These are phyloP conservation scores for Aspergillus ibericus DNA, from an alignment of 2,329 filamentous ascomycete genomes.

Conservation along the genomic window DNA sequence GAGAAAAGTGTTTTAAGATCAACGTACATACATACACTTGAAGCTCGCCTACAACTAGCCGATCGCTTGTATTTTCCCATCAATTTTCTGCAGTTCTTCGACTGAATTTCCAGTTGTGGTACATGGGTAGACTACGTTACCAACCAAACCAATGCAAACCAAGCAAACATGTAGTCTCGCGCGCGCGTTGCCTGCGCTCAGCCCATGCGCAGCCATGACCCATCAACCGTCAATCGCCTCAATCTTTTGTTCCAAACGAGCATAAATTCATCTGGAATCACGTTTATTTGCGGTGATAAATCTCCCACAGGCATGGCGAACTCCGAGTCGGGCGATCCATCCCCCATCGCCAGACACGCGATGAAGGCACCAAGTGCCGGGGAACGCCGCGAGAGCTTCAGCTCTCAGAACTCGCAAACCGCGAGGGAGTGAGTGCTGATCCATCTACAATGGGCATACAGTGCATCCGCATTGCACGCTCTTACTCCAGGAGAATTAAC, in stretches of 20 bases:
- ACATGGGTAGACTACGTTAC: background rate
- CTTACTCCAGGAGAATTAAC: background rate
- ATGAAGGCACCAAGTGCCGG: slow-evolving; percentile 9
- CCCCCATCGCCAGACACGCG: slow-evolving; percentile 14
- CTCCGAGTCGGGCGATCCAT: slow-evolving; percentile 7
- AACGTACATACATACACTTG: background rate
- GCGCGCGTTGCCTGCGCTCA: slow-evolving; percentile 11
- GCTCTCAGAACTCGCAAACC: slow-evolving; percentile 66
- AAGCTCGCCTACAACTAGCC: too few relatives aligned
- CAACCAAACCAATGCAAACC: slow-evolving; percentile 22
- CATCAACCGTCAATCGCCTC: background rate
- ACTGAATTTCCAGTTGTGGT: background rate
- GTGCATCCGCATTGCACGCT: background rate
- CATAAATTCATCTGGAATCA: background rate
- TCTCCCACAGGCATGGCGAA: slow-evolving; percentile 22
- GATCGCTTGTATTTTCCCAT: background rate
- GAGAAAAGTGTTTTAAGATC: too few relatives aligned
- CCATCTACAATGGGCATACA: background rate
- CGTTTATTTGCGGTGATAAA: background rate
- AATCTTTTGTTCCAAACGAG: background rate
- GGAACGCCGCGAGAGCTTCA: slow-evolving; percentile 39
- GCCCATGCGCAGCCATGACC: background rate
- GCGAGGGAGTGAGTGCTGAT: slow-evolving; percentile 61
- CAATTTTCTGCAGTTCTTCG: background rate
- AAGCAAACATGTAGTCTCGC: slow-evolving; percentile 26